phyloP scores from a whole-genome alignment of 2,329 filamentous ascomycete genomes.

The Aspergillus sp. region DNA sequence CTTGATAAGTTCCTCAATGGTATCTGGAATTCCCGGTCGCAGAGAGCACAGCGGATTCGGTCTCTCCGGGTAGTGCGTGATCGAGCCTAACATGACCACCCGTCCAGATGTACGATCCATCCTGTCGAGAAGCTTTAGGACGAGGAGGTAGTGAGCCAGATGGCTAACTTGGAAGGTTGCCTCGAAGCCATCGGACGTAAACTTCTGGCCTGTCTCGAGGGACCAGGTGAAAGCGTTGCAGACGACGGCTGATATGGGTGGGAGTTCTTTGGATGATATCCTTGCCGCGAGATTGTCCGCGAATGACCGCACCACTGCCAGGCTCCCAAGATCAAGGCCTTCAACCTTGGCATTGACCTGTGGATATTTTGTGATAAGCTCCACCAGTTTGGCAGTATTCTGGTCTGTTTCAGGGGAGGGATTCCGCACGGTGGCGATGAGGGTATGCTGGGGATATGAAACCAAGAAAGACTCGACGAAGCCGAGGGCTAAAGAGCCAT shows the following conservation, averaged over 20 bases:
- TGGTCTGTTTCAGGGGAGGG: constrained; percentile 22
- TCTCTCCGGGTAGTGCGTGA: constrained; percentile 41
- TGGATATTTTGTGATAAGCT: constrained; percentile 21
- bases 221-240: constrained; percentile 46
- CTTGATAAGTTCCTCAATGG: constrained; percentile 39
- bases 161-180: constrained; percentile 43
- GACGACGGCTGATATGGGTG: constrained; percentile 37
- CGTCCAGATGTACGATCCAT: constrained; percentile 22
- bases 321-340: constrained; percentile 37
- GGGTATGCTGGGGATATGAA: constrained; percentile 20
- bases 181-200: constrained; percentile 40
- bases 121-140: constrained; percentile 37
- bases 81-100: constrained; percentile 32
- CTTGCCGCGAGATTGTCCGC: constrained; percentile 24
- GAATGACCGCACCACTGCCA: constrained; percentile 38
- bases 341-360: constrained; percentile 29
- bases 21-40: constrained; percentile 34
- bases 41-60: constrained; percentile 39
- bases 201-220: constrained; percentile 29
- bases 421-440: constrained; percentile 33
- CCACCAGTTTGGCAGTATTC: constrained; percentile 27
- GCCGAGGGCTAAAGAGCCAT: constrained; percentile 33
- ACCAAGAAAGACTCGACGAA: constrained; percentile 26
- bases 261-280: constrained; percentile 29
- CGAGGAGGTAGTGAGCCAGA: constrained; percentile 39